Evolutionary conservation across 2,329 filamentous ascomycete species (phyloP), one percentile per base, ranked within the genome.

Genomic region (Gnomoniopsis sp.): DNA sequence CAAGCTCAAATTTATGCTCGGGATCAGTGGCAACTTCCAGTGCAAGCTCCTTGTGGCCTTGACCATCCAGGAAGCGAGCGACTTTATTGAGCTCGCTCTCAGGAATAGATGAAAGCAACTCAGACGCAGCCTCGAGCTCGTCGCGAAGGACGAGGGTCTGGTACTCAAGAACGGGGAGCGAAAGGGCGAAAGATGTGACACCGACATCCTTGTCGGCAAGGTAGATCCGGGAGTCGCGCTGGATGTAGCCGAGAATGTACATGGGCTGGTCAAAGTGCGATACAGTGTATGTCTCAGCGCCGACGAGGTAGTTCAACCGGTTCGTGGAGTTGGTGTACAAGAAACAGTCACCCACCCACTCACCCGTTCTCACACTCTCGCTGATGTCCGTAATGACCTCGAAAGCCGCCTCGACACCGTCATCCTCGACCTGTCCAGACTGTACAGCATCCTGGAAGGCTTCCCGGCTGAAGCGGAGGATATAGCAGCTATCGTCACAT

Each of bases 291-390:
- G 92, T 96, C 77, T 98, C 93, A 75, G 98, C 95, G 65, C 95
- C 95, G 15, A 99, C 93, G 22, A 99, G 86, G 77, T 98, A 98
- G 80, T 98, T 98, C 61, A 99, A 81, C 62, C 95, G 90, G 80
- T 98, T 97, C 11, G 93, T 96, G 73, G 84, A 90, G 81, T 96
- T 98, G 57, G 95, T 97, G 82, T 98, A 99, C 72, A 98, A 93
- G 81, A 99, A 96, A 79, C 93, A 96, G 77, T 99, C 95, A 63
- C 95, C 95, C 58, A 99, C 90, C 95, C 95, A 99, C 77, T 96
- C 90, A 66, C 93, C 95, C 21, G 93, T 97, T 64, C 91, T 89
- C 53, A 98, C 92, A 64, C 88, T 90, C 77, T 98, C 95, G 70
- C 89, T 93, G 70, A 97, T 92, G 71, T 98, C 95, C 23, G 93